Evolutionary conservation across 495 filamentous ascomycete species (phyloP).

Genomic region (Talaromyces borbonicus): DNA sequence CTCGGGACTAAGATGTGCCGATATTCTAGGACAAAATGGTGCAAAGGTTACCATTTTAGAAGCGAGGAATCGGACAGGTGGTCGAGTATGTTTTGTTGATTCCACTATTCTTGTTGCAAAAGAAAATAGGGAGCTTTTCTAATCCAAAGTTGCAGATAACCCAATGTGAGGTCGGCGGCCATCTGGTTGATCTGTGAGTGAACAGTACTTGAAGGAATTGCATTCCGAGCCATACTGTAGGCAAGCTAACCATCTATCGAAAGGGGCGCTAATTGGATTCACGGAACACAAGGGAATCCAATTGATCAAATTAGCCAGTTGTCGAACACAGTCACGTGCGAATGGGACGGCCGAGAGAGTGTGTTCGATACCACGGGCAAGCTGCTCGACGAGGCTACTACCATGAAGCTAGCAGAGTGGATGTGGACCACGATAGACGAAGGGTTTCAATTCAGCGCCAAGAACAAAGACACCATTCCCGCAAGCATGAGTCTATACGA

Average conservation of each 20-base stretch:
- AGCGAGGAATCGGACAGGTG: conserved; percentile 73
- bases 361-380: conserved; percentile 57
- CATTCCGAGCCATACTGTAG: conserved; percentile 1
- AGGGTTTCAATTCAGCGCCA: conserved; percentile 72
- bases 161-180: conserved; percentile 26
- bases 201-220: background rate
- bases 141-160: conserved; percentile 30
- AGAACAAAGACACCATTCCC: conserved; percentile 53
- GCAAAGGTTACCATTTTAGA: conserved; percentile 80
- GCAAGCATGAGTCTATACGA: conserved; percentile 60
- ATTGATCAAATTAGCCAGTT: conserved; percentile 67
- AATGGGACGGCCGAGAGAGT: conserved; percentile 42
- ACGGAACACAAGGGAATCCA: conserved; percentile 78
- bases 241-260: conserved; percentile 9
- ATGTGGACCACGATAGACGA: conserved; percentile 73
- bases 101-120: background rate
- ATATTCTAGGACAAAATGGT: conserved; percentile 68
- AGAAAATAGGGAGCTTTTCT: background rate
- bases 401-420: conserved; percentile 44
- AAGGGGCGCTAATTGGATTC: conserved; percentile 92
- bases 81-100: conserved; percentile 58
- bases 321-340: conserved; percentile 50
- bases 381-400: conserved; percentile 39
- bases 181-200: conserved; percentile 39
- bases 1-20: conserved; percentile 78